phyloP scores from a whole-genome alignment of 306 rosid genomes.

The Ziziphus jujuba region DNA sequence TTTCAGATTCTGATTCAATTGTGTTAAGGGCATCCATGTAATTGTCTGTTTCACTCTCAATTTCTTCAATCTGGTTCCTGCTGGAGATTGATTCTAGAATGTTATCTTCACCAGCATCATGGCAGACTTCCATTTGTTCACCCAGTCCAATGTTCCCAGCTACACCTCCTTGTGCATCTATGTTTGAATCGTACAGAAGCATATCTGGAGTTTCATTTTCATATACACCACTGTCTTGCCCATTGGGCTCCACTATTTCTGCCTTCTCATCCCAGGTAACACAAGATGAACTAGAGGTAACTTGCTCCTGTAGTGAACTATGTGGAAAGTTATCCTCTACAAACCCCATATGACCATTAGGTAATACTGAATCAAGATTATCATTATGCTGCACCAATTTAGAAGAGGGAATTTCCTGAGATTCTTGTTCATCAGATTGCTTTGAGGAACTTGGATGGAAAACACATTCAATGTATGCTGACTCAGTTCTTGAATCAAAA shows the following conservation, averaged over 20 bases:
- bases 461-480: conserved; percentile 67
- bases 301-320: conserved; percentile 49
- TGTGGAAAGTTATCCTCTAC: conserved; percentile 48
- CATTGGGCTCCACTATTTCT: conserved; percentile 65
- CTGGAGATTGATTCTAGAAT: conserved; percentile 34
- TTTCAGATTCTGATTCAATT: conserved; percentile 85
- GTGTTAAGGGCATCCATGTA: conserved; percentile 92
- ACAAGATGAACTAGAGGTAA: conserved; percentile 63
- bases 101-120: conserved; percentile 44
- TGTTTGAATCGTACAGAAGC: conserved; percentile 31
- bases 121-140: conserved; percentile 36
- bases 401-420: conserved; percentile 50
- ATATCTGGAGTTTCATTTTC: conserved; percentile 32
- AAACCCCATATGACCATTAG: conserved; percentile 31
- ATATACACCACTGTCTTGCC: conserved; percentile 41
- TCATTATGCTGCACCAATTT: conserved; percentile 42
- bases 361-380: conserved; percentile 41
- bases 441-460: conserved; percentile 52
- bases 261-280: conserved; percentile 93
- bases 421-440: conserved; percentile 50
- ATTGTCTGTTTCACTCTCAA: conserved; percentile 78
- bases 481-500: conserved; percentile 62
- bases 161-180: conserved; percentile 36
- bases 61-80: conserved; percentile 50
- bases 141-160: conserved; percentile 35